phyloP scores from a whole-genome alignment of 805 yeast species.

The Zygotorulaspora chibaensis region DNA sequence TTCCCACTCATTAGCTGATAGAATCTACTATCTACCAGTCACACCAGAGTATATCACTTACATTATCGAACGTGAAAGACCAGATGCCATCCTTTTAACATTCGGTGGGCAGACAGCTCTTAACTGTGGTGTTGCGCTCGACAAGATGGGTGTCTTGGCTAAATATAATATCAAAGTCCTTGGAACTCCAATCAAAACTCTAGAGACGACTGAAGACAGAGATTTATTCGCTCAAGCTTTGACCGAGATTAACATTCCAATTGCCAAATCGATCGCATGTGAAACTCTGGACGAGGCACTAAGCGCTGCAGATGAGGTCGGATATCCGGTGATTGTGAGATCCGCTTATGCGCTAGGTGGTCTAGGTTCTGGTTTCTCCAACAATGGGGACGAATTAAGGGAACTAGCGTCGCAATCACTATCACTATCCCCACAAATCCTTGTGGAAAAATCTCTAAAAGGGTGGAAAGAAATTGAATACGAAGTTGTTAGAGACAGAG shows the following conservation, averaged over 20 bases:
- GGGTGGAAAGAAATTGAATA: constrained; percentile 99
- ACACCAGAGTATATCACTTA: constrained; percentile 95
- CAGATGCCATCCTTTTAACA: constrained; percentile 92
- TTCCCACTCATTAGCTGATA: constrained; percentile 91
- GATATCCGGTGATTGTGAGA: constrained; percentile 95
- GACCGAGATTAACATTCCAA: constrained; percentile 91
- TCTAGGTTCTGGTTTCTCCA: constrained; percentile 95
- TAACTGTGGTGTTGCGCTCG: constrained; percentile 92
- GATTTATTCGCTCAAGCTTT: constrained; percentile 93
- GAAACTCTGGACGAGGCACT: constrained; percentile 90
- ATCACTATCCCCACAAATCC: constrained; percentile 87
- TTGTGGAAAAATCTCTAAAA: constrained; percentile 93
- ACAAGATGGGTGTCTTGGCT: constrained; percentile 90
- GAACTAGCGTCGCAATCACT: constrained; percentile 87
- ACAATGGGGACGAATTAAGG: constrained; percentile 72
- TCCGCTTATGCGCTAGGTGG: constrained; percentile 98
- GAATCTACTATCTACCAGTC: constrained; percentile 91
- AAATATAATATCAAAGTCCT: constrained; percentile 88
- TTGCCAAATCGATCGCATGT: constrained; percentile 95
- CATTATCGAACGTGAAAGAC: constrained; percentile 91
- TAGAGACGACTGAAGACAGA: constrained; percentile 96
- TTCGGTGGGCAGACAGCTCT: constrained; percentile 99
- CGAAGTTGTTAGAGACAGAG: constrained; percentile 96
- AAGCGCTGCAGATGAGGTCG: constrained; percentile 80
- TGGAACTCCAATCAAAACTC: constrained; percentile 95